phyloP scores from a whole-genome alignment of 1,284 basidiomycete genomes.

The Blastosporella zonata region DNA sequence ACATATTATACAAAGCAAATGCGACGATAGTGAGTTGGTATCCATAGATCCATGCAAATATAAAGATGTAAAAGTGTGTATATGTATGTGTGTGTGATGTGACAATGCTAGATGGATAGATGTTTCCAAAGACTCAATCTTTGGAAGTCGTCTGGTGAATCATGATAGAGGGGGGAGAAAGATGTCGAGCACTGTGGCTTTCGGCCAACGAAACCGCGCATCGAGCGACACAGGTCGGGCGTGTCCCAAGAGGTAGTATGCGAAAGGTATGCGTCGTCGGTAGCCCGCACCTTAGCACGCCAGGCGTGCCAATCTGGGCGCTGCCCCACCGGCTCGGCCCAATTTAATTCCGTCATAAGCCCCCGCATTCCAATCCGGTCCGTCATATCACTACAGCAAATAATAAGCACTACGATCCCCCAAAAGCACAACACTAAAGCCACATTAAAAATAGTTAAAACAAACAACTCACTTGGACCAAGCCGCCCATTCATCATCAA shows the following conservation, averaged over 20 bases:
- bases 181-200: conserved; percentile 24
- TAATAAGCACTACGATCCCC: neutral
- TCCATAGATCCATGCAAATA: neutral
- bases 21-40: conserved; percentile 2
- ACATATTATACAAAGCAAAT: conserved; percentile 8
- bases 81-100: neutral
- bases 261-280: conserved; percentile 1
- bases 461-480: conserved; percentile 62
- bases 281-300: conserved; percentile 15
- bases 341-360: conserved; percentile 46
- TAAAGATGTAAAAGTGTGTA: neutral
- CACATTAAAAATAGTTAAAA: neutral
- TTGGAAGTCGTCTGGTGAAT: too few relatives aligned
- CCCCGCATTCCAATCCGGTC: conserved; percentile 64
- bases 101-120: neutral
- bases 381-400: conserved; percentile 59
- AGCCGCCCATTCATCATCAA: conserved; percentile 62
- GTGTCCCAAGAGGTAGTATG: neutral
- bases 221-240: conserved; percentile 39
- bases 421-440: neutral
- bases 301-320: conserved; percentile 48
- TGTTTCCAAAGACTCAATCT: neutral
- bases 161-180: neutral
- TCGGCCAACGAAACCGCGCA: conserved; percentile 42
- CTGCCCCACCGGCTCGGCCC: conserved; percentile 48